Conservation (phyloP, 805 yeast genomes). For the Komagataella mondaviorum region DNA sequence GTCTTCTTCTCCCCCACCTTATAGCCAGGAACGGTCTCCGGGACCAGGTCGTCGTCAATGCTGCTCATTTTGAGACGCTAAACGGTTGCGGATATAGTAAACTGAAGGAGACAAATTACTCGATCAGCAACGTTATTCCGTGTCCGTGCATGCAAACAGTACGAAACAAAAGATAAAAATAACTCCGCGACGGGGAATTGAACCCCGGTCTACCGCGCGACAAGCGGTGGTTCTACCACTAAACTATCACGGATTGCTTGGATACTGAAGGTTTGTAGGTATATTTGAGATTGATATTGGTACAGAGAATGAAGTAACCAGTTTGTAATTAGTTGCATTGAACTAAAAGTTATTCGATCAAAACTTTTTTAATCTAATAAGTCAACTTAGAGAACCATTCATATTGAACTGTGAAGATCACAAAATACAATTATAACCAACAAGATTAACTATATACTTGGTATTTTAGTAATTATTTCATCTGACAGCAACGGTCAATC, state of each 20-base stretch:
- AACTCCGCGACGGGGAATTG: constrained; percentile 1
- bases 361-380: too few species aligned
- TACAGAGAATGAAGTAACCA: too few species aligned
- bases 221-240: constrained; percentile 3
- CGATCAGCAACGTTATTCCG: background rate
- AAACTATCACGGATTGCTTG: constrained; percentile 5
- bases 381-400: too few species aligned
- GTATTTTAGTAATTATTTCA: too few species aligned
- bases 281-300: too few species aligned
- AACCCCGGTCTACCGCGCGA: constrained; percentile 2
- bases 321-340: too few species aligned
- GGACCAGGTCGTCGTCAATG: constrained; percentile 40
- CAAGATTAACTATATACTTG: too few species aligned
- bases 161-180: background rate
- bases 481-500: too few species aligned
- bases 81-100: background rate
- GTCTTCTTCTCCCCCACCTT: constrained; percentile 61
- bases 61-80: background rate
- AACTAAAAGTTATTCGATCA: too few species aligned
- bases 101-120: background rate
- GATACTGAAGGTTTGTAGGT: background rate
- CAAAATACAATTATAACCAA: too few species aligned
- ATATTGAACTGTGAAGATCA: too few species aligned
- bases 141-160: background rate
- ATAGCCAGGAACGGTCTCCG: constrained; percentile 54